Evolutionary conservation across 2,329 filamentous ascomycete species (phyloP).

Genomic region (Colletotrichum sojae): DNA sequence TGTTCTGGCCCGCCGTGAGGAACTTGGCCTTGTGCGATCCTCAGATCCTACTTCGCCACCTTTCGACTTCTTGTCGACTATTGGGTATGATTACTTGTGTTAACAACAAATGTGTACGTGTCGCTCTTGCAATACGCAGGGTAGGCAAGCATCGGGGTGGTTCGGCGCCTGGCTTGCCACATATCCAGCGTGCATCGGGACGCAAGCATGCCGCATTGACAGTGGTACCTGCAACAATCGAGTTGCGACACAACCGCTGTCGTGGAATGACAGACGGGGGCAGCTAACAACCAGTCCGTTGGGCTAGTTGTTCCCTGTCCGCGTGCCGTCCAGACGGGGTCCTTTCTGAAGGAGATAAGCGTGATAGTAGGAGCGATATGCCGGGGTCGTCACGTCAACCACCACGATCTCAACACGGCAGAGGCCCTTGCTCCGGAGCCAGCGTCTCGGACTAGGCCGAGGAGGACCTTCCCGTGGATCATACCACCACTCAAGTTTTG

Average conservation of each 20-base stretch:
- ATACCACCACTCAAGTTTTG: slow-evolving; percentile 46
- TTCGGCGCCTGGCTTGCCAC: too few species aligned
- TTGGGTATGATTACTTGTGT: too few species aligned
- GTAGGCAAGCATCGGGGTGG: too few species aligned
- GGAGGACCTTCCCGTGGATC: slow-evolving; percentile 55
- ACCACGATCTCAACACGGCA: slow-evolving; percentile 47
- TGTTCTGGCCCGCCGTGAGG: too few species aligned
- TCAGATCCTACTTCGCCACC: too few species aligned
- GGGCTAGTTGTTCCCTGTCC: slow-evolving; percentile 26
- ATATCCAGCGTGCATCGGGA: too few species aligned
- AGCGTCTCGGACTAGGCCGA: slow-evolving; percentile 70
- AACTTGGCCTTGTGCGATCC: too few species aligned
- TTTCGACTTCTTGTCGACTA: too few species aligned
- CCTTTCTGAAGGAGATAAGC: slow-evolving; percentile 72
- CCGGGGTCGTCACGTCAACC: slow-evolving; percentile 42
- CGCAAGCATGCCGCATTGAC: slow-evolving; percentile 11
- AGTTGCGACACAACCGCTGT: slow-evolving; percentile 41
- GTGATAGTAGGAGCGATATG: slow-evolving; percentile 67
- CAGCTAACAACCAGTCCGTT: neutral
- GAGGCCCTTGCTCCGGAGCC: slow-evolving; percentile 70
- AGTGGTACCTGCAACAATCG: slow-evolving; percentile 28
- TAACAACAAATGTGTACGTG: too few species aligned
- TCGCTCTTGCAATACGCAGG: too few species aligned
- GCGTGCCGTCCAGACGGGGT: slow-evolving; percentile 53
- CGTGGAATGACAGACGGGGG: slow-evolving; percentile 37